Evolutionary conservation across 2,329 filamentous ascomycete species (phyloP).

Genomic region (Coniochaeta pulveracea): DNA sequence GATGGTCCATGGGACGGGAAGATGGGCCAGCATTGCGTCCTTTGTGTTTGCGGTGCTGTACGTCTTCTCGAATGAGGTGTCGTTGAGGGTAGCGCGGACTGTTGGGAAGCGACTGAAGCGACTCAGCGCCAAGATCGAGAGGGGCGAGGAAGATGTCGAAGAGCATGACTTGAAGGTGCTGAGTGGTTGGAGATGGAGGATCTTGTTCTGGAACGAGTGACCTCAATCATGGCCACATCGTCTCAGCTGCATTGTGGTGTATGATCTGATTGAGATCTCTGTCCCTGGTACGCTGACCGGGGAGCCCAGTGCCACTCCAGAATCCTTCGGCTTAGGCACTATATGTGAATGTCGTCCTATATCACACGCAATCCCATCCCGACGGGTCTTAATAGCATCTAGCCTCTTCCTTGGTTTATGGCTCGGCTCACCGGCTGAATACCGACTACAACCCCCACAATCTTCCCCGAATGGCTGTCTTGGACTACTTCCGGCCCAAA

Average conservation of each 20-base stretch:
- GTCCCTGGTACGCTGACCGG: no score
- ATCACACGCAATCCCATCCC: no score
- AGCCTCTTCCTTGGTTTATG: no score
- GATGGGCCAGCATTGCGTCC: constrained; percentile 37
- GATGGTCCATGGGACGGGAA: constrained; percentile 29
- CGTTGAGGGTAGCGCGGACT: constrained; percentile 40
- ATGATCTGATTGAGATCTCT: no score
- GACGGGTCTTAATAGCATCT: no score
- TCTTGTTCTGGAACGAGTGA: constrained; percentile 31
- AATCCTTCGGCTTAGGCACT: no score
- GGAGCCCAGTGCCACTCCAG: no score
- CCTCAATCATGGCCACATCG: background rate
- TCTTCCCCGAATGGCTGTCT: background rate
- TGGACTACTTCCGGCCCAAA: constrained; percentile 1
- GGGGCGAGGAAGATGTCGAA: constrained; percentile 30
- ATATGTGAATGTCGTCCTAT: no score
- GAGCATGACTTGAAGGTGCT: constrained; percentile 38
- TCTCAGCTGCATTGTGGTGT: no score
- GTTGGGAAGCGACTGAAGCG: constrained; percentile 36
- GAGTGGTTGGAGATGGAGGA: constrained; percentile 45
- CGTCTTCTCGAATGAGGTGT: constrained; percentile 48
- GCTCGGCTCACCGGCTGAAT: no score
- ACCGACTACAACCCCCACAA: no score
- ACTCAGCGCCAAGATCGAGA: constrained; percentile 34
- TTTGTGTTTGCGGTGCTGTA: constrained; percentile 46